Evolutionary conservation across 169 alveolate genomes (phyloP), one percentile per base, ranked within the genome.

Genomic region (Cryptosporidium sp.): DNA sequence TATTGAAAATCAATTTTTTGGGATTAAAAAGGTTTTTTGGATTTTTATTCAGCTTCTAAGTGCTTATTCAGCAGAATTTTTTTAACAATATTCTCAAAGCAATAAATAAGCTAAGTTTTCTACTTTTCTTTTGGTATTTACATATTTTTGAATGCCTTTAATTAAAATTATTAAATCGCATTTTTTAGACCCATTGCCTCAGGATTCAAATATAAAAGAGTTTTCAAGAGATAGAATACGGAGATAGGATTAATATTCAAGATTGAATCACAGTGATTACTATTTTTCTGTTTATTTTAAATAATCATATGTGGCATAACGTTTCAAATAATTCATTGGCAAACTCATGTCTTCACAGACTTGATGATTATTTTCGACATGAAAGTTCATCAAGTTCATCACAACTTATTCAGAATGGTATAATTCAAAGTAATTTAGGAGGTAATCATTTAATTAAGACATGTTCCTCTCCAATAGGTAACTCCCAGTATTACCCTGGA

Each of bases 301-400:
- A 56, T 8, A 56, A 33, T 37, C 44, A 33, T 73, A 80, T 80
- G 89, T 80, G 89, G 89, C 48, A 80, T 42, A 44, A 62, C 37
- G 23, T 65, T 4, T 80, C 89, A 45, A 45, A 16, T 18, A 33
- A 44, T 31, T 26, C 56, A 42, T 80, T 65, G 4, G 33, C 48
- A 14, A 37, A 39, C 7, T 65, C 89, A n/a, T 62, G 89, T 62
- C 75, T 65, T 21, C 33, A 62, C n/a, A 65, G 89, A 62, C 60
- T 80, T 44, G 80, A 80, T n/a, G 89, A 80, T 65, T 62, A 58
- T 65, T 42, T 80, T 21, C 61, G 10, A 21, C 70, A 73, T 53
- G 86, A 56, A 10, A 31, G 72, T 21, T 35, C 86, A 0, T 18
- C 86, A 31, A n/a, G 14, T 14, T 51, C 72, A 31, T 72, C 86